Base-by-base conservation (phyloP, 345 rosid species). In the Dovyalis caffra region DNA sequence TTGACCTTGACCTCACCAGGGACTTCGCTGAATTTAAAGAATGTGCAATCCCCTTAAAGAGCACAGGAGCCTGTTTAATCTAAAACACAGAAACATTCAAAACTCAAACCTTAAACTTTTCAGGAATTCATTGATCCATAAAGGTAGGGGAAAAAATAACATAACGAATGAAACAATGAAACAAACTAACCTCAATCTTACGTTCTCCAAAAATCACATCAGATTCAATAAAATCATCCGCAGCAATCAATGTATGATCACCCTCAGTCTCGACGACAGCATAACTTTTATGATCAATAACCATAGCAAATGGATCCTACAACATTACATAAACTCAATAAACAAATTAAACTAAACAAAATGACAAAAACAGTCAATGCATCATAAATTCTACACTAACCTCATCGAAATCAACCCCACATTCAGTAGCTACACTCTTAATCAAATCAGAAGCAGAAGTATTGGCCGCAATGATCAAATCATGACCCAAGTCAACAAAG, bases 401-500 rank as follows among this genome's bases (percentile, higher is more conserved):
- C 91, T 88, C 92, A 23, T 88, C 95, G 76, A 90, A 90, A 84
- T 86, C 92, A 75, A 88, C 88, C 5, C 92, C 95, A 72, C 88
- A 90, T 75, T 90, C 91, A 1, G 86, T 78, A 23, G 91, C 91
- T 23, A 89, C 76, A 0, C 85, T 83, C 34, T 80, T 82, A 43
- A 86, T 84, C 74, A 90, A 74, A 84, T 87, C 89, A 68, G 92
- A 90, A 3, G 91, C 87, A 68, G 87, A 83, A n/a, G 74, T 80
- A 86, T 90, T 91, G 45, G 83, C 92, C 33, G 91, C 90, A 11
- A 90, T 12, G 62, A 90, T 85, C 86, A 90, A 79, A 72, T 89
- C 91, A 40, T 82, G 91, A 70, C 92, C 95, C 3, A 91, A 87
- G 87, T 90, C 95, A 74, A 90, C 88, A 68, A 89, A 90, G 71